A percentile compares a stretch with the other conserved stretches of the same genome.
Evolutionary conservation across 2,329 filamentous ascomycete species (phyloP).

Genomic region (Lasiodiplodia hormozganensis): DNA sequence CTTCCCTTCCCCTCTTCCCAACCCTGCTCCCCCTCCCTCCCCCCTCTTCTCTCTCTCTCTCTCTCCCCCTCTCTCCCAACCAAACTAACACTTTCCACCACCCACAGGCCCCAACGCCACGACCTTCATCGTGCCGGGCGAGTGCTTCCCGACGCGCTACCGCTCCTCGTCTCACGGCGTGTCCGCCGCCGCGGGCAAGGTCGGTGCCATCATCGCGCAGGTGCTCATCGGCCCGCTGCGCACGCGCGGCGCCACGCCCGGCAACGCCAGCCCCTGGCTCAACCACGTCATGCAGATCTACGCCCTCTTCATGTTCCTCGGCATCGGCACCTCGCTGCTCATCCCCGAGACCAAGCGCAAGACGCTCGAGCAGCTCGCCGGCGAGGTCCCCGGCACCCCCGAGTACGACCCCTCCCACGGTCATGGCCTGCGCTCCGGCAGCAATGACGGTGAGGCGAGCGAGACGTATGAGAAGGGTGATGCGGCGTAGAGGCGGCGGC

Average conservation of each 20-base stretch:
- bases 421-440: not conserved
- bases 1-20: slow-evolving; percentile 33
- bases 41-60: too few relatives aligned
- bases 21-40: not conserved
- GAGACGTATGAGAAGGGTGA: slow-evolving; percentile 26
- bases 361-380: slow-evolving; percentile 74
- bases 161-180: slow-evolving; percentile 57
- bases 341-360: slow-evolving; percentile 78
- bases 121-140: slow-evolving; percentile 60
- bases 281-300: slow-evolving; percentile 79
- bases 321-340: slow-evolving; percentile 71
- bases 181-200: slow-evolving; percentile 56
- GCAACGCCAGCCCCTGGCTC: slow-evolving; percentile 67
- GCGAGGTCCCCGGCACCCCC: slow-evolving; percentile 67
- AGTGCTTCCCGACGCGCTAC: slow-evolving; percentile 59
- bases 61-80: slow-evolving; percentile 20
- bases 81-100: slow-evolving; percentile 31
- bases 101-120: slow-evolving; percentile 53
- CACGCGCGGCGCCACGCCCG: slow-evolving; percentile 60
- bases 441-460: not conserved
- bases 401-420: slow-evolving; percentile 48
- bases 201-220: slow-evolving; percentile 59
- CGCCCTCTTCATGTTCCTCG: slow-evolving; percentile 79
- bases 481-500: not conserved
- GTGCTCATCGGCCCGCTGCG: slow-evolving; percentile 58